Percentiles rank a stretch among this genome's conserved stretches.
Conservation (phyloP, 2,329 filamentous ascomycete genomes). For the Diaporthe capsici region DNA sequence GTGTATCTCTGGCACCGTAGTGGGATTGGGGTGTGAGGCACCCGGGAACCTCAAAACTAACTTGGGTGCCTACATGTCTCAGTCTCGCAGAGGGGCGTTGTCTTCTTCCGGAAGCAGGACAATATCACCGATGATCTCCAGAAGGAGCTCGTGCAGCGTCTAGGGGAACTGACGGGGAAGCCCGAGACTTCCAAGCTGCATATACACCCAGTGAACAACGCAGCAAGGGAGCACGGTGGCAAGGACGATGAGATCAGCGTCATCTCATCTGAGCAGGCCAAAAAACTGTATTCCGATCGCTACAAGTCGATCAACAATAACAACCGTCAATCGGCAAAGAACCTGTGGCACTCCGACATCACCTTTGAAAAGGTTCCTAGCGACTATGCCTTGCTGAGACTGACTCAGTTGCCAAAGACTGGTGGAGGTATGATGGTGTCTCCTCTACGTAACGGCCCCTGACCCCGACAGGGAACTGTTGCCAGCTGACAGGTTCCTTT, state of each 20-base stretch:
- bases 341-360: slow-evolving; percentile 74
- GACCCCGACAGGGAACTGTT: fast-evolving
- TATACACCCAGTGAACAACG: slow-evolving; percentile 71
- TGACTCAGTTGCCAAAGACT: slow-evolving; percentile 67
- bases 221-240: slow-evolving; percentile 62
- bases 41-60: not conserved
- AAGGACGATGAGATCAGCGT: slow-evolving; percentile 74
- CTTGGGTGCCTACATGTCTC: not conserved
- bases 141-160: slow-evolving; percentile 73
- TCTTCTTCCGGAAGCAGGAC: slow-evolving; percentile 78
- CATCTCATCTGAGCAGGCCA: slow-evolving; percentile 70
- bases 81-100: slow-evolving; percentile 79
- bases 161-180: slow-evolving; percentile 71
- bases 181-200: slow-evolving; percentile 69
- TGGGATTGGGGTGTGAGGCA: not conserved
- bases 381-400: slow-evolving; percentile 72
- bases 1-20: not conserved
- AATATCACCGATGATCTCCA: slow-evolving; percentile 73
- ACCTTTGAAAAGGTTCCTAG: slow-evolving; percentile 74
- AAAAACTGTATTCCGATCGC: slow-evolving; percentile 54
- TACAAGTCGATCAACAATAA: slow-evolving; percentile 42
- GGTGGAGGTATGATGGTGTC: slow-evolving; percentile 56
- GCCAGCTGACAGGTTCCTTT: not conserved
- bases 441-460: no score
- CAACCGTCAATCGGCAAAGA: not conserved